Base-by-base conservation (phyloP, 106 monocot genomes). In the Agapanthus africanus region DNA sequence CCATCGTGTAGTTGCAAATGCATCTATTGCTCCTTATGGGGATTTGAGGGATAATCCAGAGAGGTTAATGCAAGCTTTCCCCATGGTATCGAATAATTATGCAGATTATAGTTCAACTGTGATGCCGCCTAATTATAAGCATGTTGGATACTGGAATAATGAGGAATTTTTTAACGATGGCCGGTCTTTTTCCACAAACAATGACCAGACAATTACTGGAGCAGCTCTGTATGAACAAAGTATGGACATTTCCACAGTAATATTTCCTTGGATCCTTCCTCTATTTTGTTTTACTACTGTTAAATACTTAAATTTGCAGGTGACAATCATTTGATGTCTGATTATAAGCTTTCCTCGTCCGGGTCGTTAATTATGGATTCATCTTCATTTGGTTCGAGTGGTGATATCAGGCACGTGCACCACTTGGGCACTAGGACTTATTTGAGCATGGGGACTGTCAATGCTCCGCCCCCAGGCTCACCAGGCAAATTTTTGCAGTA, bases 301-400 rank as follows among this genome's bases (percentile, higher is more conserved):
- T 69, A 16, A 54, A 15, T 26, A 70, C 13, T 65, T 32, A 33
- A 6, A 7, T 66, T 56, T 13, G 28, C 71, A 78, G 76, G 50
- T 63, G 66, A 66, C 66, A 54, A 9, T 15, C 32, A 46, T 57
- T 35, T 47, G 41, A 66, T 56, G 41, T 40, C 25, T 65, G 46
- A n/a, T 19, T 18, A 27, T 21, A 34, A 61, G 23, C 11, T 34
- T 37, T 49, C 39, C 49, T 41, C 69, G 23, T 62, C 67, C 28
- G 5, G 7, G 11, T 18, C 44, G 23, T 34, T n/a, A 63, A 49
- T 26, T 14, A 37, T 34, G 52, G 37, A 33, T 47, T 2, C 46
- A 37, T 44, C 59, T 44, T 59, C 33, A 44, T 36, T 69, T 76
- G 47, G 59, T 35, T 49, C 28, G 7, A 36, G 11, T 33, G 33